These are phyloP conservation scores for Cryomyces minteri DNA, from an alignment of 495 filamentous ascomycete species.

Conservation along the genomic window DNA sequence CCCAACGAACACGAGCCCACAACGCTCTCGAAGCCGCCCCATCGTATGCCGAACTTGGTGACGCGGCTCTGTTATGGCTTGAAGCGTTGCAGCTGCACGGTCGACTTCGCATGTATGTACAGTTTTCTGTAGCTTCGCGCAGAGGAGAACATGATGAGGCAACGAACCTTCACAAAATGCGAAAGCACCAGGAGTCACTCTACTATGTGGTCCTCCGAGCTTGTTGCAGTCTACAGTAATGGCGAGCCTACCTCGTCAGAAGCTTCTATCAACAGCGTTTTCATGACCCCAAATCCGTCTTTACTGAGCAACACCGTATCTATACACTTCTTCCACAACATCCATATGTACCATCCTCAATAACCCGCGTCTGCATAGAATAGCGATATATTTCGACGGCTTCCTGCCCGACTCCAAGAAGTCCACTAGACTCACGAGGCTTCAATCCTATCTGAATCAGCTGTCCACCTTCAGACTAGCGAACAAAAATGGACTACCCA, in stretches of 20 bases:
- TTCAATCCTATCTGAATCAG: slow-evolving; percentile 26
- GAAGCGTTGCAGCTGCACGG: slow-evolving; percentile 28
- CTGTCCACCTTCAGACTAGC: slow-evolving; percentile 19
- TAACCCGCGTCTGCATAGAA: slow-evolving; percentile 1
- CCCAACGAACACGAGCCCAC: slow-evolving; percentile 13
- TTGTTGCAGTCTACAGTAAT: too few species aligned
- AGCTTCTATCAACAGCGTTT: too few species aligned
- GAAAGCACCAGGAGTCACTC: too few species aligned
- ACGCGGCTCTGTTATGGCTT: slow-evolving; percentile 41
- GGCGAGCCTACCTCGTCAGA: too few species aligned
- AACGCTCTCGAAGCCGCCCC: slow-evolving; percentile 35
- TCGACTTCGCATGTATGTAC: slow-evolving; percentile 36
- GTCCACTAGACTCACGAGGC: slow-evolving; percentile 29
- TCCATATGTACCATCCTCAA: not conserved
- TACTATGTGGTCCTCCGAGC: too few species aligned
- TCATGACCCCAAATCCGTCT: too few species aligned
- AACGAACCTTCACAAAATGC: too few species aligned
- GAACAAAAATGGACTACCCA: slow-evolving; percentile 1
- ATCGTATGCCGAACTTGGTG: slow-evolving; percentile 40
- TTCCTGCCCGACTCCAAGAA: slow-evolving; percentile 44
- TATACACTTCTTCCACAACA: too few species aligned
- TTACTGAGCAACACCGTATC: too few species aligned
- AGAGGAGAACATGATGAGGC: too few species aligned
- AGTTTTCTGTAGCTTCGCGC: too few species aligned
- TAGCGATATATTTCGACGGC: slow-evolving; percentile 58